Evolutionary conservation across 192 early-diverging fungal species (phyloP), one percentile per base, ranked within the genome.

Genomic region (Umbelopsis vinacea): DNA sequence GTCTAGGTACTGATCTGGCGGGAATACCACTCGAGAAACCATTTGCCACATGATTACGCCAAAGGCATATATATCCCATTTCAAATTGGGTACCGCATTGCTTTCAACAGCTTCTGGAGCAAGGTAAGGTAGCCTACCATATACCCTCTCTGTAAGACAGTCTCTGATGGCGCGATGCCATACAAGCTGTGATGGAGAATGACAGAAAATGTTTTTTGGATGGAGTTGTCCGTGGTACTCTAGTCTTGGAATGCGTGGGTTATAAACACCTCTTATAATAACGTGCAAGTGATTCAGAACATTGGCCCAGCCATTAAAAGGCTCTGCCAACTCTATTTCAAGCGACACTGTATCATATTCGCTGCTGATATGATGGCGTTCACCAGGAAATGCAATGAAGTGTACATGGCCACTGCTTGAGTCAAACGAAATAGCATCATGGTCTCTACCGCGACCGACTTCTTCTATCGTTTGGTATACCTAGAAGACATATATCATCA

Each of bases 41-140:
- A 87, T 45, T 40, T 87, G 82, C 81, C 82, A 87, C 10, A 85
- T 76, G 29, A 87, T 82, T 26, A 87, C 79, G 19, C 85, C 85
- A 21, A 87, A 66, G 72, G 80, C 82, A 67, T 87, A 87, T 14
- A 87, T 81, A 76, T 87, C 85, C 17, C 81, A 81, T 21, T 79
- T 84, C 15, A 76, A 53, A 21, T 52, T 66, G 73, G 46, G 72
- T 69, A 2, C 46, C 43, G 6, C 74, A 74, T 47, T 45, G 40
- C 10, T 72, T 52, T 14, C 75, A 50, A 43, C 40, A 43, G 40
- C 40, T 66, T 82, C 81, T 14, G 81, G 81, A 3, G 81, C 69
- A 19, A 82, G 52, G 54, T 82, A 82, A n/a, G 81, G 81, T 12
- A 82, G 46, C 14, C 75, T 68, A 19, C 81, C 81, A 71, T 79